These are phyloP conservation scores for Paraleonurus japonicus DNA, from an alignment of 257 asterid genomes.

Conservation along the genomic window DNA sequence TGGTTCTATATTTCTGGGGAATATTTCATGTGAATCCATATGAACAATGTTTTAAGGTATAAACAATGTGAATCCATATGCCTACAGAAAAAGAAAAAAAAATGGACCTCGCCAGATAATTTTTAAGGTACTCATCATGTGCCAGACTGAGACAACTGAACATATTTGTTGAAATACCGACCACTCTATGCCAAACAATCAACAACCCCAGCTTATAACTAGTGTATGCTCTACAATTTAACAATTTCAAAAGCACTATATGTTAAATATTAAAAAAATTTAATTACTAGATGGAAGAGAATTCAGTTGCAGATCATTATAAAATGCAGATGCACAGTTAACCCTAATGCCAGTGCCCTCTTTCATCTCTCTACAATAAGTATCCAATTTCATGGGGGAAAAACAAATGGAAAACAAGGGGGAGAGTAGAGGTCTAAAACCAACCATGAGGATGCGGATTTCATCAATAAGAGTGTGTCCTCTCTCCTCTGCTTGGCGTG, in stretches of 20 bases:
- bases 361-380: conserved; percentile 3
- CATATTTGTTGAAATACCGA: background rate
- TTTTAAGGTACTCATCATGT: background rate
- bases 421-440: conserved; percentile 28
- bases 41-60: background rate
- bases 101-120: background rate
- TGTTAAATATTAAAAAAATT: background rate
- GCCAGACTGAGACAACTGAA: background rate
- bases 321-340: conserved; percentile 4
- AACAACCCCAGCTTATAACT: conserved; percentile 6
- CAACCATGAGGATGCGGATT: conserved; percentile 89
- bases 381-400: background rate
- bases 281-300: conserved; percentile 14
- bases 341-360: conserved; percentile 14
- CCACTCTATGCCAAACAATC: conserved; percentile 3
- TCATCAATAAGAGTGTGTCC: conserved; percentile 91
- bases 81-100: background rate
- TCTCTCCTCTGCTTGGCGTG: conserved; percentile 93
- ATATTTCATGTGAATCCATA: background rate
- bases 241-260: background rate
- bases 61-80: background rate
- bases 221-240: conserved; percentile 6
- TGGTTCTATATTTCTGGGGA: background rate
- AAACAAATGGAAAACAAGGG: background rate
- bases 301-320: conserved; percentile 15